phyloP scores from a whole-genome alignment of 441 rosid species.

The Brassica balearica region DNA sequence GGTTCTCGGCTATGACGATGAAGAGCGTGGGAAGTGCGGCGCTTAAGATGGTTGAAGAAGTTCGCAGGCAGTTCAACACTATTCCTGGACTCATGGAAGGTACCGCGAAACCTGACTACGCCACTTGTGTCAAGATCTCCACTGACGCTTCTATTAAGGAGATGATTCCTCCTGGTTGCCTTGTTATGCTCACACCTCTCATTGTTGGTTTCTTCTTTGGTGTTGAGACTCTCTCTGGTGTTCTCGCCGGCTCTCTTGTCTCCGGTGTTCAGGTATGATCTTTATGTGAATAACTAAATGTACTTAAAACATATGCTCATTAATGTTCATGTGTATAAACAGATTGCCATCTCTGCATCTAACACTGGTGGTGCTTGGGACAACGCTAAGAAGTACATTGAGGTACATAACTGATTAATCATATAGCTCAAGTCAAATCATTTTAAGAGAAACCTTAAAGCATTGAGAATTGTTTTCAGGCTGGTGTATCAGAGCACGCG shows the following conservation, averaged over 20 bases:
- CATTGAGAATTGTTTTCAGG: conserved; percentile 41
- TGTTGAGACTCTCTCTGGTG: conserved; percentile 75
- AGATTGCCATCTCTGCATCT: conserved; percentile 82
- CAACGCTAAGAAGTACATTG: conserved; percentile 74
- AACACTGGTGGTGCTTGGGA: conserved; percentile 88
- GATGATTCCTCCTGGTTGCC: conserved; percentile 77
- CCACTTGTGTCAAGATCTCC: conserved; percentile 75
- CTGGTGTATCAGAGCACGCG: conserved; percentile 69
- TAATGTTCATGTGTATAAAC: background rate
- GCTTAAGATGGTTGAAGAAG: conserved; percentile 82
- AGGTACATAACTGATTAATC: conserved; percentile 44
- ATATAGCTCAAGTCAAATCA: background rate
- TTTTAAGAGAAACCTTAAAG: background rate
- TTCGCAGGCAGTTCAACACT: conserved; percentile 71
- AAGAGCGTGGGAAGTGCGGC: conserved; percentile 82
- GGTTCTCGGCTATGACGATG: conserved; percentile 84
- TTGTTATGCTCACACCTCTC: conserved; percentile 78
- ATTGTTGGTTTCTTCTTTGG: conserved; percentile 70
- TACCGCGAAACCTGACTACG: conserved; percentile 66
- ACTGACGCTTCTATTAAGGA: conserved; percentile 71
- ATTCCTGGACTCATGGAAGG: conserved; percentile 84
- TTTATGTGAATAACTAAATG: background rate
- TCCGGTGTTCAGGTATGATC: conserved; percentile 65
- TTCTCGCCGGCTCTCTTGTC: conserved; percentile 74
- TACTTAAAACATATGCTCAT: background rate